Evolutionary conservation across 345 rosid species (phyloP).

Genomic region (Noccaea bulbosa): DNA sequence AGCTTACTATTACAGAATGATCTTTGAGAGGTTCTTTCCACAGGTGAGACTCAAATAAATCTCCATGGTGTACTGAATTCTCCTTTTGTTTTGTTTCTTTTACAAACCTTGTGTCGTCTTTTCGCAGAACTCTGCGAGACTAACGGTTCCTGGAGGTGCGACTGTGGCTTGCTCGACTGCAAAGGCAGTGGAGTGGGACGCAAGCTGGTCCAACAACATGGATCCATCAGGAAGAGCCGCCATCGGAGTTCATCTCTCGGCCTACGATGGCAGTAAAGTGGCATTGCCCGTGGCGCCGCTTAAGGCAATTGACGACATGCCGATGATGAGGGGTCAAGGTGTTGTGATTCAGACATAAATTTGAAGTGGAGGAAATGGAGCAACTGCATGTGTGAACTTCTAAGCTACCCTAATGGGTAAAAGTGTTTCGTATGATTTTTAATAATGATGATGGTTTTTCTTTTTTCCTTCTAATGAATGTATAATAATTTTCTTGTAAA

Average conservation of each 20-base stretch:
- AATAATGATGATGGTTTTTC: constrained; percentile 8
- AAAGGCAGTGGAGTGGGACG: constrained; percentile 89
- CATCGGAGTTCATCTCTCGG: constrained; percentile 80
- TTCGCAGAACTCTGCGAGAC: constrained; percentile 74
- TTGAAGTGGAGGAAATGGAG: neutral
- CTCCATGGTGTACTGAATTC: neutral
- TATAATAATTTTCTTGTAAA: constrained; percentile 4
- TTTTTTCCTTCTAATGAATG: constrained; percentile 4
- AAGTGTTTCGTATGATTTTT: constrained; percentile 17
- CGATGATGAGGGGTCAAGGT: constrained; percentile 56
- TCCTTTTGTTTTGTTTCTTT: neutral
- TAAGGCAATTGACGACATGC: constrained; percentile 48
- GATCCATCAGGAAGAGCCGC: constrained; percentile 99
- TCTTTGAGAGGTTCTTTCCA: constrained; percentile 91
- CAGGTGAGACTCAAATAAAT: constrained; percentile 45
- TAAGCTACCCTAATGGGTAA: constrained; percentile 6
- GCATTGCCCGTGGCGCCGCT: constrained; percentile 40
- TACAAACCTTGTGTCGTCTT: neutral
- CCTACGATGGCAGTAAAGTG: constrained; percentile 51
- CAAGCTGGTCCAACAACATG: constrained; percentile 77
- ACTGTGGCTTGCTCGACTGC: constrained; percentile 93
- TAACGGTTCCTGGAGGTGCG: constrained; percentile 90
- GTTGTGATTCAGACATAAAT: constrained; percentile 57
- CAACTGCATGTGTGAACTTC: neutral
- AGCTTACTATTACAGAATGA: constrained; percentile 87